Evolutionary conservation across 345 rosid species (phyloP), one percentile per base, ranked within the genome.

Genomic region (Noccaea caerulescens): DNA sequence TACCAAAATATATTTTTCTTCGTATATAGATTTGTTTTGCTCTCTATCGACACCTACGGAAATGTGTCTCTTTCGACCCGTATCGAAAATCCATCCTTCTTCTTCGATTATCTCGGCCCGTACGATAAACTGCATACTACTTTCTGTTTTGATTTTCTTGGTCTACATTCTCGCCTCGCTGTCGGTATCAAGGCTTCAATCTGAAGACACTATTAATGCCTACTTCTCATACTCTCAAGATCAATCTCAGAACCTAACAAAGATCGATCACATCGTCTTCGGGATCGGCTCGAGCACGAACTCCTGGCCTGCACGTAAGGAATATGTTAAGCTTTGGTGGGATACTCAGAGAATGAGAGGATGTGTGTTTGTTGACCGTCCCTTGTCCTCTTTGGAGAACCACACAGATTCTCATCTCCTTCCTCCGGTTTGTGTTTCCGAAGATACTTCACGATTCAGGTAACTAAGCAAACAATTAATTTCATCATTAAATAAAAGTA

Each of bases 271-370:
- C 42, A 47, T 93, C 4, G 89, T 91, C 9, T 93, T 93, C 45
- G 87, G 94, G 46, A 80, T 89, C 36, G 87, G 90, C 34, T 83
- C 97, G 1, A 86, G 75, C 71, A 44, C 63, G 12, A 80, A 68
- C 0, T 83, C 89, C 3, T 93, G 91, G 94, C 80, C 73, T 4
- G 72, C 68, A 7, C 80, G 89, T 30, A 85, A 80, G 66, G 88
- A 89, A 0, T 89, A 84, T 25, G 82, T 85, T 11, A 83, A 82
- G 77, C 84, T 85, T 33, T 91, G 97, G 98, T 93, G 97, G 96
- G 77, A 81, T 44, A 76, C 84, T 4, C 37, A 55, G 1, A 71
- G 63, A 53, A 91, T 84, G 91, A 78, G 85, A 10, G 98, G 97
- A 10, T 89, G 92, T 11, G 97, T 88, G 5, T 93, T 87, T 62